Base-by-base conservation (phyloP, 163 green algal species). In the Chlamydomonas reinhardtii region DNA sequence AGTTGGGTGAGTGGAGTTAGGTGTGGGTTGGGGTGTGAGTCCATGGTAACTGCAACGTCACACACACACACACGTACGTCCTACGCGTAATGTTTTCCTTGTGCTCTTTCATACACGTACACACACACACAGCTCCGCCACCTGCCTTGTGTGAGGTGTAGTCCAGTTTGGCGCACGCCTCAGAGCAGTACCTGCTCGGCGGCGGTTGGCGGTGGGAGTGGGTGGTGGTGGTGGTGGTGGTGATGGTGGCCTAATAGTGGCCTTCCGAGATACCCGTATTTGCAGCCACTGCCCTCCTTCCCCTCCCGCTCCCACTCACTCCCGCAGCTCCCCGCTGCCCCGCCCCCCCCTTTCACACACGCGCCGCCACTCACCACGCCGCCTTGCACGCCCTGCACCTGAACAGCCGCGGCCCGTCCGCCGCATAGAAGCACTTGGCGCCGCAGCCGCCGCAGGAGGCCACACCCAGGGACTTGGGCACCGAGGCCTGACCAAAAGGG, bases 381-480 rank as follows among this genome's bases (percentile, higher is more conserved):
- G 81, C 34, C 81, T 74, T 74, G 70, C 81, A 87, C 11, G 27
- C 34, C 8, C 81, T 27, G 64, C 81, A 87, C 20, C 81, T 56
- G 71, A 80, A 74, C 56, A 87, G 81, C 35, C 59, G 35, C 22
- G 75, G 52, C 15, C 81, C 81, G 59, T 87, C 81, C 2, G 81
- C 81, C 2, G 56, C 56, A 35, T 87, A 87, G 81, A 87, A 87
- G 81, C 81, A 87, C 6, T n/a, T 17, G 27, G 56, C 37, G 29
- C 29, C 70, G 81, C 81, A 87, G 56, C 81, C 81, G 24, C 81
- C 71, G 81, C 81, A 87, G 17, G n/a, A n/a, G 29, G 81, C 81
- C 29, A 87, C 70, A 14, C 81, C 81, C 35, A 87, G 71, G 1
- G 81, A 80, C 81, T 87, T 87, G 59, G 81, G 81, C 27, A 87